phyloP scores from a whole-genome alignment of 202 grass and related monocot genomes.

The Panicum virgatum region DNA sequence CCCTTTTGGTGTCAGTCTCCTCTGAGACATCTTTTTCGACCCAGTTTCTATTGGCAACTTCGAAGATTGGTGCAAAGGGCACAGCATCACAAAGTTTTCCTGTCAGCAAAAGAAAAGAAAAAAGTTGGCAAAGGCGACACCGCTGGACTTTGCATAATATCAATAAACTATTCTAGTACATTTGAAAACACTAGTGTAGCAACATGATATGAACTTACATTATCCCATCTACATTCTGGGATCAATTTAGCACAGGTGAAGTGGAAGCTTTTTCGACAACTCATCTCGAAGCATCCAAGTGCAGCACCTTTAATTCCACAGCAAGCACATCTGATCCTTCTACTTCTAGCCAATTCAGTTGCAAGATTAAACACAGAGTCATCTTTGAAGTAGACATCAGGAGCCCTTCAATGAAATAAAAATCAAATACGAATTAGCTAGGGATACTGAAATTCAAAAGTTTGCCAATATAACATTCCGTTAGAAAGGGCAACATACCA shows the following conservation, averaged over 20 bases:
- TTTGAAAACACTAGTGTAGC: slow-evolving; percentile 12
- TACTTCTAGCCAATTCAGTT: slow-evolving; percentile 81
- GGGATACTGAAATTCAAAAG: not conserved
- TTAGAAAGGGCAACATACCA: slow-evolving; percentile 51
- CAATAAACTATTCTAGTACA: not conserved
- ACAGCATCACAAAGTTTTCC: slow-evolving; percentile 98
- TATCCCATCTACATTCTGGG: slow-evolving; percentile 88
- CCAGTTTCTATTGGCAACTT: slow-evolving; percentile 63
- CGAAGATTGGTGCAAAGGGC: slow-evolving; percentile 66
- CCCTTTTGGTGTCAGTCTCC: slow-evolving; percentile 52
- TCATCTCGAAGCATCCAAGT: slow-evolving; percentile 84
- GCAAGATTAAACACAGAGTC: slow-evolving; percentile 70
- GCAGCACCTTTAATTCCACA: slow-evolving; percentile 92
- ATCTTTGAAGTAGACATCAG: slow-evolving; percentile 93
- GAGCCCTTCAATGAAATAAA: slow-evolving; percentile 61
- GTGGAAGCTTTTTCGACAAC: slow-evolving; percentile 90
- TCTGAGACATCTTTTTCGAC: slow-evolving; percentile 53
- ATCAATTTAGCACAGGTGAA: slow-evolving; percentile 89
- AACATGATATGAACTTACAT: slow-evolving; percentile 59
- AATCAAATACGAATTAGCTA: slow-evolving; percentile 3
- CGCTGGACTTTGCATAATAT: not conserved
- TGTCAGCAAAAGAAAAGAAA: slow-evolving; percentile 34
- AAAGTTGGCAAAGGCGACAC: not conserved
- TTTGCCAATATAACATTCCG: not conserved
- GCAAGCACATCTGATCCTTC: slow-evolving; percentile 83